Conservation (phyloP, 345 rosid species). For the Citrus maxima region DNA sequence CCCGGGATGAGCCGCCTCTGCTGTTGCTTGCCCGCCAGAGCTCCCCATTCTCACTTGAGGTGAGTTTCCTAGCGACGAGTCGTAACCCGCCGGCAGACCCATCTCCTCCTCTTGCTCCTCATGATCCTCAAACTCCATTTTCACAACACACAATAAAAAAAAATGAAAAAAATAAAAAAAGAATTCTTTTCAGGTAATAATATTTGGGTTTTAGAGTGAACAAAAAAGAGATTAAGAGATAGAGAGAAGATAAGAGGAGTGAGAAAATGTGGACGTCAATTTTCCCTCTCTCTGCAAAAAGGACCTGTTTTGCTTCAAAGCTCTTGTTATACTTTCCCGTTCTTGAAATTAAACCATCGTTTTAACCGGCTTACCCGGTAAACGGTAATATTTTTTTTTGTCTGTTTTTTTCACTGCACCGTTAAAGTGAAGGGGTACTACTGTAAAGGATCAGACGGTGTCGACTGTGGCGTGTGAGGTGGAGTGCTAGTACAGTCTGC, state of each 20-base stretch:
- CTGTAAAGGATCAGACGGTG: conserved; percentile 18
- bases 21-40: neutral
- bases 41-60: conserved; percentile 28
- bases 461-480: conserved; percentile 18
- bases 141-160: neutral
- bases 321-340: conserved; percentile 14
- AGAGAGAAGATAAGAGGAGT: conserved; percentile 25
- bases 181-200: neutral
- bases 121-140: conserved; percentile 54
- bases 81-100: conserved; percentile 41
- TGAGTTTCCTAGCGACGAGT: conserved; percentile 39
- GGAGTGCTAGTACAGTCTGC: conserved; percentile 24
- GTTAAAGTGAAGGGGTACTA: conserved; percentile 13
- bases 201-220: neutral
- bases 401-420: conserved; percentile 7
- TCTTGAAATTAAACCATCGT: neutral
- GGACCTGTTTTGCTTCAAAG: conserved; percentile 2
- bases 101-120: conserved; percentile 68
- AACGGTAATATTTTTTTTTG: neutral
- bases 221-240: neutral
- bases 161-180: neutral
- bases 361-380: conserved; percentile 17
- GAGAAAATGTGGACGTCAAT: conserved; percentile 45
- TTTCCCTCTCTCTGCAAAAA: conserved; percentile 9
- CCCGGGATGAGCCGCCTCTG: neutral